A percentile compares a stretch with the other conserved stretches of the same genome.
Evolutionary conservation across 225 moss, liverwort and hornwort genomes (phyloP).

Genomic region (Bryoerythrophyllum caledonicum): DNA sequence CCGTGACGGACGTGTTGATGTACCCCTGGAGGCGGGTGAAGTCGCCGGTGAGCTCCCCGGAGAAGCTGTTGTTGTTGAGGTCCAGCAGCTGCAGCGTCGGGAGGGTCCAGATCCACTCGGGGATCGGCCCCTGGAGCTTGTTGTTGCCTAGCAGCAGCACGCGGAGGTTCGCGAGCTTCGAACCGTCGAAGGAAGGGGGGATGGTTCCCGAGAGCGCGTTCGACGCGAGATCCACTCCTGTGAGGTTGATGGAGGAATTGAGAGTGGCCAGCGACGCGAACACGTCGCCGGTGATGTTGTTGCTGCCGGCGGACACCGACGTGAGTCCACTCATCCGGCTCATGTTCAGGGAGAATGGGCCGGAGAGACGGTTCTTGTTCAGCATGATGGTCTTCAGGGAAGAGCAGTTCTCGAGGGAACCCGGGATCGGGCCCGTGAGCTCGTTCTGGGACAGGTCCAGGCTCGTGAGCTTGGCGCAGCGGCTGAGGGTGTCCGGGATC

Average conservation of each 20-base stretch:
- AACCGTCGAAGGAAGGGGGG: constrained; percentile 19
- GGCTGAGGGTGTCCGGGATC: constrained; percentile 31
- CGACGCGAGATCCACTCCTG: constrained; percentile 27
- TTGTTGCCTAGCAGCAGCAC: constrained; percentile 38
- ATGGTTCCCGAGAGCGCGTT: constrained; percentile 22
- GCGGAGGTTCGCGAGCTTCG: constrained; percentile 15
- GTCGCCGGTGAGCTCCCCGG: constrained; percentile 13
- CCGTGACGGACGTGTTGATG: constrained; percentile 2
- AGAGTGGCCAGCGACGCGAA: constrained; percentile 17
- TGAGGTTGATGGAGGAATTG: constrained; percentile 19
- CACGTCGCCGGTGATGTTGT: constrained; percentile 26
- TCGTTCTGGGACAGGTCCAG: constrained; percentile 32
- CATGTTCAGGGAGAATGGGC: constrained; percentile 28
- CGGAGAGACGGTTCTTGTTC: constrained; percentile 19
- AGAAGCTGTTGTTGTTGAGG: constrained; percentile 26
- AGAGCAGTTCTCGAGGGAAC: constrained; percentile 7
- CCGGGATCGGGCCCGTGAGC: constrained; percentile 25
- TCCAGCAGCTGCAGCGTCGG: constrained; percentile 41
- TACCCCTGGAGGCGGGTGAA: constrained; percentile 34
- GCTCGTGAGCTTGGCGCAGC: background rate
- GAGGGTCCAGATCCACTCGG: constrained; percentile 37
- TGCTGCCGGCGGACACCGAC: constrained; percentile 27
- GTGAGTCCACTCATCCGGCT: constrained; percentile 11
- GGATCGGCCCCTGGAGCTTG: constrained; percentile 29
- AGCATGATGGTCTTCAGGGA: constrained; percentile 10